Base-by-base conservation (phyloP, 75 land plant species). In the Sequoia sempervirens region DNA sequence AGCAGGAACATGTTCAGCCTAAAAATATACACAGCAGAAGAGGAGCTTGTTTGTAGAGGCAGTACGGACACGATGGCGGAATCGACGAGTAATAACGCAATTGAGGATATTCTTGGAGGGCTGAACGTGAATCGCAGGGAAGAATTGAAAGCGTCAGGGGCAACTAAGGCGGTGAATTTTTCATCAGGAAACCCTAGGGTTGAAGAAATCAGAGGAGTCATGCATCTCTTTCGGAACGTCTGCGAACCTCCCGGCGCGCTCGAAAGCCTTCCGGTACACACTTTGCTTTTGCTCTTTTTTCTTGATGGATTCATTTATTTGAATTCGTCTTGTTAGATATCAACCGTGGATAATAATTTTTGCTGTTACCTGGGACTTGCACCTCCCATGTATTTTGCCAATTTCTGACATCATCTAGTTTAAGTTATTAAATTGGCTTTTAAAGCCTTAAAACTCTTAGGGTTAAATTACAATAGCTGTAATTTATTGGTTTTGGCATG, bases 131-230 rank as follows among this genome's bases (percentile, higher is more conserved):
- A 2, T 28, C 34, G 36, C 36, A 26, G n/a, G n/a, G 73, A 70
- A 70, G 73, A 70, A 70, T 10, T 30, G 4, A 32, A 70, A 32
- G 13, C 32, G 41, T 85, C 88, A 5, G 84, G 79, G 4, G 61
- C 85, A 45, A 84, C 90, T 5, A 84, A 88, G 86, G 85, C 91
- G 45, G 85, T 93, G 47, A 86, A 87, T 45, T 96, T 96, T 89
- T 93, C 98, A 15, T 94, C 95, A 5, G 98, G 98, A 82, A 96
- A 96, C 91, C 99, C 99, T 80, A 86, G 95, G 83, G 93, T 96
- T 87, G 95, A 93, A 85, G 91, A 94, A 81, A 93, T 91, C 68
- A 84, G 92, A 45, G 97, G 97, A 11, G 82, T 96, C 89, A 88
- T 96, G 92, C 93, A 92, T 78, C 93, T 96, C 54, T 95, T 54